Evolutionary conservation across 2,329 filamentous ascomycete species (phyloP), one percentile per base, ranked within the genome.

Genomic region (Aspergillus sergii): DNA sequence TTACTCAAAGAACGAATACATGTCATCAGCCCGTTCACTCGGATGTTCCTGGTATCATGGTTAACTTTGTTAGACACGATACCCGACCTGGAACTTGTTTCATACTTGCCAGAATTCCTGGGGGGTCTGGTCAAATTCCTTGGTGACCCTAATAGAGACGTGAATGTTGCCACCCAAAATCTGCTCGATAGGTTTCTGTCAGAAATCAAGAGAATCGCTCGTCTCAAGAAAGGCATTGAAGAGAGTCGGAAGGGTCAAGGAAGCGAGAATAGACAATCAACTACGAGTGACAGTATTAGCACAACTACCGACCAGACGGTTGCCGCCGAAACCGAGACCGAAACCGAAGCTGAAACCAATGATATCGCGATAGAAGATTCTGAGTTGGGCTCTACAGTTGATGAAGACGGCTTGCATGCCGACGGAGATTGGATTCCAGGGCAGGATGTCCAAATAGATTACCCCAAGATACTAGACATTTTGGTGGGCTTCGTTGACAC

Each of bases 371-470:
- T 84, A 43, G 80, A 77, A 56, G 81, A 84, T 61, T 81, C 79
- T 2, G 81, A 76, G 39, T 79, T 80, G 11, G 78, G 74, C 3
- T 72, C 69, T 36, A 75, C 76, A 5, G 85, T 86, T 64, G 80
- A 88, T 30, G 85, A 86, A 16, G 83, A 84, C 26, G 80, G 79
- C 21, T 80, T 84, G 19, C 89, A 88, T 65, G 88, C 86, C 51
- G 94, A 97, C 70, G 94, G 94, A 64, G 95, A 98, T 74, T 99
- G 94, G 93, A 90, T 98, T 53, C 96, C 96, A 0, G 95, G 96
- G 1, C 95, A 99, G 78, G 95, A 99, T 76, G 93, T 97, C 9
- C 91, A 96, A 63, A 92, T 99, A 65, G 94, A 98, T 77, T 92
- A 97, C 78, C 89, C 92, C 64, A 92, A 91, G 68, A 96, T 99